phyloP scores from a whole-genome alignment of 371 early-diverging fungal species.

The Rhizomucor pusillus region DNA sequence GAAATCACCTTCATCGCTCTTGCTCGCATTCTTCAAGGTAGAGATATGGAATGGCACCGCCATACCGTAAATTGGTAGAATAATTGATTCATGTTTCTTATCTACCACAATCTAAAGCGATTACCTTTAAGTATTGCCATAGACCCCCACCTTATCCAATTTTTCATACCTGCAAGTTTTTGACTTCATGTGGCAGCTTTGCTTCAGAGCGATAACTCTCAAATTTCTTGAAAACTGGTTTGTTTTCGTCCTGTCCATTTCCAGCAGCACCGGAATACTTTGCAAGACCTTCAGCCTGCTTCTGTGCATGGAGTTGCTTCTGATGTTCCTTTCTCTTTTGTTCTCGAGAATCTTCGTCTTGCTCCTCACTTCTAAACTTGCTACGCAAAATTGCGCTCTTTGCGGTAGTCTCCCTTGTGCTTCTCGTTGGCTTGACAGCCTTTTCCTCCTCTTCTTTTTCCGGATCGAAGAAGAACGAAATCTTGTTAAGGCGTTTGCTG shows the following conservation, averaged over 20 bases:
- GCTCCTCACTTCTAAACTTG: constrained; percentile 85
- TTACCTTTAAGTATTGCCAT: constrained; percentile 12
- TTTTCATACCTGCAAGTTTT: constrained; percentile 50
- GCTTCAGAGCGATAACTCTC: constrained; percentile 94
- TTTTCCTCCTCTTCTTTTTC: constrained; percentile 36
- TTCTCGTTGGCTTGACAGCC: constrained; percentile 11
- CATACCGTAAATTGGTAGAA: constrained; percentile 96
- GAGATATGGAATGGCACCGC: constrained; percentile 99
- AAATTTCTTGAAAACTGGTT: constrained; percentile 79
- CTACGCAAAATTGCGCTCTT: constrained; percentile 82
- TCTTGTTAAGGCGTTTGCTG: constrained; percentile 70
- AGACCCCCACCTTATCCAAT: background rate
- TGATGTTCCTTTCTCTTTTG: constrained; percentile 86
- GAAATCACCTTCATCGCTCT: constrained; percentile 94
- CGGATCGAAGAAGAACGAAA: constrained; percentile 77
- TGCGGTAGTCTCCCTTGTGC: constrained; percentile 21
- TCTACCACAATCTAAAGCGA: constrained; percentile 84
- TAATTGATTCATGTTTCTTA: constrained; percentile 80
- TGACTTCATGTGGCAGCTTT: constrained; percentile 76
- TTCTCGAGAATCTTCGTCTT: constrained; percentile 78
- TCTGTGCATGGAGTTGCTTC: constrained; percentile 73
- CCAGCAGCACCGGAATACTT: constrained; percentile 72
- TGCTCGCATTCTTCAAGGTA: constrained; percentile 93
- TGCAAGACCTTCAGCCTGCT: constrained; percentile 76
- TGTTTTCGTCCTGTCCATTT: constrained; percentile 59